Percentiles rank a stretch among this genome's conserved stretches.
phyloP scores from a whole-genome alignment of 2,329 filamentous ascomycete genomes.

The Aspergillus ochraceoroseus region DNA sequence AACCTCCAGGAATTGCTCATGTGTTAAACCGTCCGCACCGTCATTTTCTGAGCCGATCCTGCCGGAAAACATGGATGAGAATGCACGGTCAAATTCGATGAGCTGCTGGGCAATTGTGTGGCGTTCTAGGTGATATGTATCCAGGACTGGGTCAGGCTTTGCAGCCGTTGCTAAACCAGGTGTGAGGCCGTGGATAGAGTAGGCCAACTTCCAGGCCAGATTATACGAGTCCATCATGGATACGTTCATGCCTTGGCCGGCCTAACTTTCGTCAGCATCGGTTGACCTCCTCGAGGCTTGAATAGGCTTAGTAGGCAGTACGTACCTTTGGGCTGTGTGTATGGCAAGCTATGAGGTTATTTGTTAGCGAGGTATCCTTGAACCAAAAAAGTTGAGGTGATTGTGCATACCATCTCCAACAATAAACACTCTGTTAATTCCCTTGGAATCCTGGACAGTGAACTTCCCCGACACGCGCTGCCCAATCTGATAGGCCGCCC shows the following conservation, averaged over 20 bases:
- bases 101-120: slow-evolving; percentile 37
- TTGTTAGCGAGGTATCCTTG: not conserved
- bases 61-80: slow-evolving; percentile 41
- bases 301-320: too few species aligned
- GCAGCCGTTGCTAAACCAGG: slow-evolving; percentile 15
- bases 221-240: slow-evolving; percentile 59
- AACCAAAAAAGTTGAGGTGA: not conserved
- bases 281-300: slow-evolving; percentile 5
- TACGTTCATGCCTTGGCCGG: slow-evolving; percentile 75
- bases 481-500: slow-evolving; percentile 70
- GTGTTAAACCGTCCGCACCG: slow-evolving; percentile 26
- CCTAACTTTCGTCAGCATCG: slow-evolving; percentile 34
- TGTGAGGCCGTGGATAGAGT: slow-evolving; percentile 36
- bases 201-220: slow-evolving; percentile 40
- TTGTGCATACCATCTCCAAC: slow-evolving; percentile 55
- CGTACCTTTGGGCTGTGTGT: slow-evolving; percentile 65
- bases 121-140: slow-evolving; percentile 39
- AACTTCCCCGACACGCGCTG: slow-evolving; percentile 54
- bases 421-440: slow-evolving; percentile 66
- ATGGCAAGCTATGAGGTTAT: slow-evolving; percentile 57
- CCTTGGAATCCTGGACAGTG: slow-evolving; percentile 59
- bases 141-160: slow-evolving; percentile 27
- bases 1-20: slow-evolving; percentile 35
- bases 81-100: slow-evolving; percentile 39
- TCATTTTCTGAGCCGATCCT: slow-evolving; percentile 31